Evolutionary conservation across 495 filamentous ascomycete genomes (phyloP).

Genomic region (Chaetomium tenue): DNA sequence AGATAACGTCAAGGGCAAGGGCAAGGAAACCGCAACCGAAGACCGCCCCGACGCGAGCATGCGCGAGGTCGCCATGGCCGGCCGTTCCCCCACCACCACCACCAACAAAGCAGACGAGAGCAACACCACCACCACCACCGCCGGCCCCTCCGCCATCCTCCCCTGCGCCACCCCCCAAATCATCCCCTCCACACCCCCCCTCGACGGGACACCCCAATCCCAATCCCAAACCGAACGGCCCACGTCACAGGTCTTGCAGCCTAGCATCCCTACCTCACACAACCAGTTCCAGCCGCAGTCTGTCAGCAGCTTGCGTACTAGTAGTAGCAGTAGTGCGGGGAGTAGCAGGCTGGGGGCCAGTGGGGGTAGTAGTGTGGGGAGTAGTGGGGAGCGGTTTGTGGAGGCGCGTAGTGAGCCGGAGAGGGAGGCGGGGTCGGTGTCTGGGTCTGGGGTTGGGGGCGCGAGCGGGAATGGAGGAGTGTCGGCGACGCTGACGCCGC

Average conservation of each 20-base stretch:
- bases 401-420: constrained; percentile 25
- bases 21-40: constrained; percentile 31
- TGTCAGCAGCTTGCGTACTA: constrained; percentile 17
- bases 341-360: no score
- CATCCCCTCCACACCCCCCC: background rate
- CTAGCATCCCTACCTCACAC: constrained; percentile 10
- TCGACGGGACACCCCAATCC: no score
- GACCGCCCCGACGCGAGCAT: constrained; percentile 31
- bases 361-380: constrained; percentile 21
- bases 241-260: constrained; percentile 14
- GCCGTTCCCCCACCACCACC: constrained; percentile 23
- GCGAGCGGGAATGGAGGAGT: constrained; percentile 5
- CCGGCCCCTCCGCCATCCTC: background rate
- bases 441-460: no score
- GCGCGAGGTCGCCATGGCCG: constrained; percentile 54
- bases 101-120: constrained; percentile 22
- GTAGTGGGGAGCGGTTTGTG: constrained; percentile 26
- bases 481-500: constrained; percentile 24
- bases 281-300: background rate
- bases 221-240: background rate
- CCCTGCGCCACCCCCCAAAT: background rate
- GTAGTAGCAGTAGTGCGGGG: constrained; percentile 11
- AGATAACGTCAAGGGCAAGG: constrained; percentile 33
- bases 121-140: background rate
- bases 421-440: constrained; percentile 3